These are phyloP conservation scores for Panicum miliaceum DNA, from an alignment of 176 grass and related monocot genomes.

Conservation along the genomic window DNA sequence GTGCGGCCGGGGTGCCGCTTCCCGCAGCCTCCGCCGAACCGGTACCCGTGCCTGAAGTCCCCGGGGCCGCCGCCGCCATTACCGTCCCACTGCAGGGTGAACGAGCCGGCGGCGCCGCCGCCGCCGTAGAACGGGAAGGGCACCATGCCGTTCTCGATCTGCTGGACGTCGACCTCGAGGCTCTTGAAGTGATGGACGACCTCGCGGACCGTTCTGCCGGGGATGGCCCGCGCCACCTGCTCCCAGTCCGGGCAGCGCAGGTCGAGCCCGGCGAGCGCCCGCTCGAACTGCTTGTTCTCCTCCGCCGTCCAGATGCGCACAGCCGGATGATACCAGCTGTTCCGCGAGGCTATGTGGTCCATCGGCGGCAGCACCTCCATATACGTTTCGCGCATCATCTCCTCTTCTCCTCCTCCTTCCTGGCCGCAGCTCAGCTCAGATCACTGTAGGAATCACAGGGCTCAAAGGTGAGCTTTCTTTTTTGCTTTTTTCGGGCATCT, in stretches of 20 bases:
- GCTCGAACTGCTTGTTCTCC: slow-evolving; percentile 95
- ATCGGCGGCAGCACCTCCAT: slow-evolving; percentile 70
- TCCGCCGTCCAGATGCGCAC: slow-evolving; percentile 56
- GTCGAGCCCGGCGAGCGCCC: slow-evolving; percentile 66
- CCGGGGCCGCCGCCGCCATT: slow-evolving; percentile 23
- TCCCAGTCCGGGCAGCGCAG: slow-evolving; percentile 66
- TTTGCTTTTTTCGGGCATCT: slow-evolving; percentile 30
- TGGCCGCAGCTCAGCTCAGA: neutral
- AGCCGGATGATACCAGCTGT: slow-evolving; percentile 36
- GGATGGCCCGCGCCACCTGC: slow-evolving; percentile 65
- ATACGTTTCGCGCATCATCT: slow-evolving; percentile 68
- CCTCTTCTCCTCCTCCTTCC: neutral
- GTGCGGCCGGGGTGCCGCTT: slow-evolving; percentile 56
- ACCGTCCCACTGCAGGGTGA: slow-evolving; percentile 73
- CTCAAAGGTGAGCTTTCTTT: slow-evolving; percentile 26
- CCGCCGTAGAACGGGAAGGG: slow-evolving; percentile 44
- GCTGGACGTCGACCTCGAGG: slow-evolving; percentile 70
- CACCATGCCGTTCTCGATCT: slow-evolving; percentile 71
- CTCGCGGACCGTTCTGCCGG: slow-evolving; percentile 68
- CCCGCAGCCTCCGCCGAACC: slow-evolving; percentile 43
- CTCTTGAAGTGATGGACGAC: slow-evolving; percentile 67
- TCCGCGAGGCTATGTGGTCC: slow-evolving; percentile 48
- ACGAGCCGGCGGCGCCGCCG: slow-evolving; percentile 30
- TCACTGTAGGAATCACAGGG: slow-evolving; percentile 39
- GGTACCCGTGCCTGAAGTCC: slow-evolving; percentile 51